Evolutionary conservation across 768 basidiomycete genomes (phyloP).

Genomic region (Butyriboletus loyo): DNA sequence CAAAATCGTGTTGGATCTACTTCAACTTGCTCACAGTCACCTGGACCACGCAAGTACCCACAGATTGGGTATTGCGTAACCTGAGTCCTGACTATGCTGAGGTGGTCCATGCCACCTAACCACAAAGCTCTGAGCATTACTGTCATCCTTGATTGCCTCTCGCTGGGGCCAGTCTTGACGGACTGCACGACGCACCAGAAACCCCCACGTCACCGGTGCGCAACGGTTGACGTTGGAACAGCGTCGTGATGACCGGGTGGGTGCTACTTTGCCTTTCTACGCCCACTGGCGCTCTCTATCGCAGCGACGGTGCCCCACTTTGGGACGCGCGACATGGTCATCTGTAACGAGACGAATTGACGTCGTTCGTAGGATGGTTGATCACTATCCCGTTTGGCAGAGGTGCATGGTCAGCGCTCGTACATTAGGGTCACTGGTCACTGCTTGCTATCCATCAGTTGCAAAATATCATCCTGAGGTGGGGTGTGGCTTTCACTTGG

Average conservation of each 20-base stretch:
- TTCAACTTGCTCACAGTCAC: too few relatives aligned
- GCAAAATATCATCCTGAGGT: too few relatives aligned
- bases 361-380: background rate
- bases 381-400: background rate
- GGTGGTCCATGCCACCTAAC: too few relatives aligned
- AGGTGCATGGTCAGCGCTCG: too few relatives aligned
- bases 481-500: too few relatives aligned
- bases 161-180: conserved; percentile 14
- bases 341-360: too few relatives aligned
- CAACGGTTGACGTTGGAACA: conserved; percentile 10
- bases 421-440: too few relatives aligned
- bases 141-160: conserved; percentile 21
- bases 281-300: conserved; percentile 7
- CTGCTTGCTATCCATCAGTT: too few relatives aligned
- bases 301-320: background rate
- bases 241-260: conserved; percentile 17
- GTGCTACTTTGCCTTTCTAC: background rate
- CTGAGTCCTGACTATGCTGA: too few relatives aligned
- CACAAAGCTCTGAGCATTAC: conserved; percentile 22
- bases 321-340: background rate
- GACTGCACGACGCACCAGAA: conserved; percentile 17
- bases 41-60: too few relatives aligned
- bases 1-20: too few relatives aligned
- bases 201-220: background rate
- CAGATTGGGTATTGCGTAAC: too few relatives aligned